A percentile compares a stretch with the other conserved stretches of the same genome.
Conservation (phyloP, 352 stramenopile genomes). For the Globisporangium nagaii region DNA sequence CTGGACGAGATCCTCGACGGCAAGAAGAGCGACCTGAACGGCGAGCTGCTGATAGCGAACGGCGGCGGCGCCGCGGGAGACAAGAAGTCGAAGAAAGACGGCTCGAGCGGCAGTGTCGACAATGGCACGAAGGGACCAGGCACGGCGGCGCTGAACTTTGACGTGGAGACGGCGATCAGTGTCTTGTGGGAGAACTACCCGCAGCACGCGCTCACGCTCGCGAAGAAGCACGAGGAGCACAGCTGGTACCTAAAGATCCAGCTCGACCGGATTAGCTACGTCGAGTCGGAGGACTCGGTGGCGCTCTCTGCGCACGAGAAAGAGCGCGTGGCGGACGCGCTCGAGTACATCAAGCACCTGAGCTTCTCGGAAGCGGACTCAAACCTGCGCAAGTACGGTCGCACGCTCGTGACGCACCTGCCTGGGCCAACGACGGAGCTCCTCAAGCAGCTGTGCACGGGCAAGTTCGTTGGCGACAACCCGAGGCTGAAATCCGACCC, state of each 20-base stretch:
- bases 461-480: slow-evolving; percentile 61
- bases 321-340: slow-evolving; percentile 79
- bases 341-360: slow-evolving; percentile 88
- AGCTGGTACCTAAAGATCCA: slow-evolving; percentile 92
- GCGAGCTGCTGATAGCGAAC: slow-evolving; percentile 17
- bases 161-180: slow-evolving; percentile 90
- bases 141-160: slow-evolving; percentile 66
- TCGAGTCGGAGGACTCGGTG: slow-evolving; percentile 69
- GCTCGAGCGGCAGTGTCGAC: slow-evolving; percentile 5
- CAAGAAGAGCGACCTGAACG: slow-evolving; percentile 25
- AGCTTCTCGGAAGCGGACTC: slow-evolving; percentile 81
- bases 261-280: slow-evolving; percentile 86
- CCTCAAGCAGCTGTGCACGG: slow-evolving; percentile 87
- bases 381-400: slow-evolving; percentile 87
- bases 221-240: slow-evolving; percentile 88
- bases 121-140: slow-evolving; percentile 20
- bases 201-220: slow-evolving; percentile 85
- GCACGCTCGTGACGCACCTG: slow-evolving; percentile 83
- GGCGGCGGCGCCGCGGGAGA: neutral
- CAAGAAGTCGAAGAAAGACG: slow-evolving; percentile 16
- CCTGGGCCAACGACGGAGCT: slow-evolving; percentile 86
- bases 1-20: slow-evolving; percentile 66
- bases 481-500: slow-evolving; percentile 69
- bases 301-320: slow-evolving; percentile 70
- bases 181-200: slow-evolving; percentile 92